Evolutionary conservation across 208 protist species (phyloP).

Genomic region (Leishmania amazonensis): DNA sequence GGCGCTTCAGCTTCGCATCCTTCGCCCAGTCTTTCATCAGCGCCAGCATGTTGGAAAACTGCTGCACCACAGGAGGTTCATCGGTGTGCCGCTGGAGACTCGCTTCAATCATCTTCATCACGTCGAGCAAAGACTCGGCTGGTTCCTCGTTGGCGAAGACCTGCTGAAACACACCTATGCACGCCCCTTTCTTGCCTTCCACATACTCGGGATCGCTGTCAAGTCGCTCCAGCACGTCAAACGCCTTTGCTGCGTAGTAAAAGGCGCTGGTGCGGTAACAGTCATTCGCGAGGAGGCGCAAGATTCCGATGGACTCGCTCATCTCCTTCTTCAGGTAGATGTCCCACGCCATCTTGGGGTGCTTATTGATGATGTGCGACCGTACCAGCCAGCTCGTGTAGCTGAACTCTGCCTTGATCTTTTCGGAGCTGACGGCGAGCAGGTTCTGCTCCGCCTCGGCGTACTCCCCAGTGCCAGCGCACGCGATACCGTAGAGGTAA

Average conservation of each 20-base stretch:
- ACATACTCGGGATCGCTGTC: constrained; percentile 95
- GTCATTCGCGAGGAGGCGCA: constrained; percentile 98
- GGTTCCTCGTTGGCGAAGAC: constrained; percentile 92
- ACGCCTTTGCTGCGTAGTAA: constrained; percentile 97
- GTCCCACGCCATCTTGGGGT: constrained; percentile 96
- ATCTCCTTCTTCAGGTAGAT: constrained; percentile 97
- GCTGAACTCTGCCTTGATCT: constrained; percentile 92
- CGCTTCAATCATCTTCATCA: constrained; percentile 92
- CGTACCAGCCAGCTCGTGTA: constrained; percentile 95
- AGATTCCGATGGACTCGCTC: constrained; percentile 93
- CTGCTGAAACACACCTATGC: constrained; percentile 96
- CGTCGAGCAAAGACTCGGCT: constrained; percentile 88
- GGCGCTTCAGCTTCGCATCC: constrained; percentile 84
- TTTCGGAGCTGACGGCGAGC: constrained; percentile 86
- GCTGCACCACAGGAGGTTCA: constrained; percentile 49
- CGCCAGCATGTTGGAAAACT: constrained; percentile 88
- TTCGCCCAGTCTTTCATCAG: constrained; percentile 95
- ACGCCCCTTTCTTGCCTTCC: constrained; percentile 97
- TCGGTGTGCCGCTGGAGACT: constrained; percentile 77
- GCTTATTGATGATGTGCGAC: constrained; percentile 94
- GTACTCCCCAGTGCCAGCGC: constrained; percentile 83
- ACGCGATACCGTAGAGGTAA: constrained; percentile 93
- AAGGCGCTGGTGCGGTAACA: constrained; percentile 96
- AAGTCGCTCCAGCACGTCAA: constrained; percentile 96
- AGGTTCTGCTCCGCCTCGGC: constrained; percentile 91